Conservation (phyloP, 139 green algal species). For the Chlamydomonas incerta region DNA sequence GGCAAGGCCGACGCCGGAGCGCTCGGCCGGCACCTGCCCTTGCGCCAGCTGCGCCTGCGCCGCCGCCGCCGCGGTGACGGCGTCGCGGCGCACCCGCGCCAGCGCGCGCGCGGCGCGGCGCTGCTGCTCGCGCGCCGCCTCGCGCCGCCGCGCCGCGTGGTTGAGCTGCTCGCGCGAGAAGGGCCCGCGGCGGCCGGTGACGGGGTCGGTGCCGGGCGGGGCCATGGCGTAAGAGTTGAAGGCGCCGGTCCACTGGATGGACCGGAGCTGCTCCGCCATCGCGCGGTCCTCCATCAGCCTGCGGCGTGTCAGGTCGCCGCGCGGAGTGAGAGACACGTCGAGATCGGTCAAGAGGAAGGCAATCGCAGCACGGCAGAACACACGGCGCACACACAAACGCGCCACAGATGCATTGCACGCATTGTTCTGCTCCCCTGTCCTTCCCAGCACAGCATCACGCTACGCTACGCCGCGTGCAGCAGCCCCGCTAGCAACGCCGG, state of each 20-base stretch:
- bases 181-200: background rate
- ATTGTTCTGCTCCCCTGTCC: too few species aligned
- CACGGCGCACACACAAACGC: too few species aligned
- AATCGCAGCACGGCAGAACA: too few species aligned
- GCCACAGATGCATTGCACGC: too few species aligned
- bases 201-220: conserved; percentile 17
- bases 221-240: conserved; percentile 15
- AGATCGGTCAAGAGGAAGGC: too few species aligned
- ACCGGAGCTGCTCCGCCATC: conserved; percentile 49
- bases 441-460: too few species aligned
- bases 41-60: background rate
- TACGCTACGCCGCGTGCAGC: too few species aligned
- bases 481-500: background rate
- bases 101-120: background rate
- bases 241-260: conserved; percentile 31
- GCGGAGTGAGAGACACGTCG: too few species aligned
- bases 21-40: background rate
- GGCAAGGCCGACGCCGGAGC: background rate
- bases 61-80: too few species aligned
- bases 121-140: background rate
- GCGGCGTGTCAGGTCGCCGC: background rate
- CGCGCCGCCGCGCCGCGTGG: background rate
- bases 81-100: background rate
- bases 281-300: conserved; percentile 54
- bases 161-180: conserved; percentile 4